phyloP scores from a whole-genome alignment of 306 rosid species.

The Potentilla sterilis region DNA sequence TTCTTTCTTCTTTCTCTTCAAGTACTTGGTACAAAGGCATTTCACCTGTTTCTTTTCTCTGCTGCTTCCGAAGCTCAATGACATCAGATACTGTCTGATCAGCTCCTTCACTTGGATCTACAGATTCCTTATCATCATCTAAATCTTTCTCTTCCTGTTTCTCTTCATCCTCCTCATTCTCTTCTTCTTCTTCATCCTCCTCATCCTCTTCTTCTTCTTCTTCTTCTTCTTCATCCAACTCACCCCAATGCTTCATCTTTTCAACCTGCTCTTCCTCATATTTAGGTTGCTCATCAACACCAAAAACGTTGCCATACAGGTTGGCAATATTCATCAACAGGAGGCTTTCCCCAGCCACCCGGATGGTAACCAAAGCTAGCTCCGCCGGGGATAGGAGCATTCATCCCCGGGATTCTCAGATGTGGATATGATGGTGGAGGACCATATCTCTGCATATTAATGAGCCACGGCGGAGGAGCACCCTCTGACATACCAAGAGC shows the following conservation, averaged over 20 bases:
- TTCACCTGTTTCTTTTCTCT: conserved; percentile 72
- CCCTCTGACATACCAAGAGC: conserved; percentile 99
- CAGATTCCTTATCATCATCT: conserved; percentile 62
- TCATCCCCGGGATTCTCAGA: conserved; percentile 84
- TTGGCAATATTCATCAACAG: conserved; percentile 86
- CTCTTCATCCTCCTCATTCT: conserved; percentile 35
- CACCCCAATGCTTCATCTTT: conserved; percentile 96
- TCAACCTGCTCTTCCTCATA: conserved; percentile 97
- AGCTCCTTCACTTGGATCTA: conserved; percentile 80
- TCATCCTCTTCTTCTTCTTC: conserved; percentile 56
- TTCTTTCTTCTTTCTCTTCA: conserved; percentile 85
- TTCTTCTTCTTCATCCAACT: conserved; percentile 92
- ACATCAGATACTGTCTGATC: conserved; percentile 71
- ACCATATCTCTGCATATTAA: conserved; percentile 97
- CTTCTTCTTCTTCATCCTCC: conserved; percentile 54
- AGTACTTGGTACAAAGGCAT: conserved; percentile 84
- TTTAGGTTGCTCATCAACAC: conserved; percentile 67
- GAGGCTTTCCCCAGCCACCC: conserved; percentile 99
- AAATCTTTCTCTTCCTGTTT: conserved; percentile 72
- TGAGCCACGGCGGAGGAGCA: conserved; percentile 99
- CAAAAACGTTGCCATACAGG: conserved; percentile 98
- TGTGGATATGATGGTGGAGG: conserved; percentile 97
- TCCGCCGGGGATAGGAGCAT: conserved; percentile 91
- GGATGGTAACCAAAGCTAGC: conserved; percentile 98
- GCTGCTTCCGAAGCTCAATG: conserved; percentile 95